Evolutionary conservation across 805 yeast genomes (phyloP), one percentile per base, ranked within the genome.

Genomic region (Kluyveromyces nonfermentans): DNA sequence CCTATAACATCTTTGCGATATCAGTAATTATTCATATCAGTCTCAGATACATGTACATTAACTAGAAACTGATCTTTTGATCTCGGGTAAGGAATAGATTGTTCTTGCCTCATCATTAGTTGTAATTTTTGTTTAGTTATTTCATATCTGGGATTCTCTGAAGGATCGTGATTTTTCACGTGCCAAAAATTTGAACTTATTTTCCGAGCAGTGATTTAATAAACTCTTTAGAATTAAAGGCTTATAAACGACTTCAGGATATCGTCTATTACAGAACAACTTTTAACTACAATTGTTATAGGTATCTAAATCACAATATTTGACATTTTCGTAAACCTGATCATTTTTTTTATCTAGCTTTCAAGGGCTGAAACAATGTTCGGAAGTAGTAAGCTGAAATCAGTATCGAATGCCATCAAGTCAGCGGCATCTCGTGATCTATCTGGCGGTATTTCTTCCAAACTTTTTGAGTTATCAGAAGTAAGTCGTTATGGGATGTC

Each of bases 401-500:
- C 52, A 30, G 62, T 60, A 1, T 51, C 64, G 1, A 63, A 63
- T 34, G 63, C 65, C 3, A 60, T 67, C 39, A 67, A 64, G 44
- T 59, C 54, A 0, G 64, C 52, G 2, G 57, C 59, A 0, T 49
- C 55, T n/a, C 41, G 50, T 15, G 64, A 57, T 41, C 50, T 54
- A 7, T 60, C 67, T 4, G 50, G 53, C 10, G 66, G 66, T 1
- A 30, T 47, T n/a, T 46, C 43, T 32, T 52, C 64, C 16, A 66
- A 60, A 45, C 43, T 63, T 8, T 65, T 67, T 37, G 58, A 56
- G 5, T 32, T 62, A 1, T 60, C 55, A 28, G 67, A 64, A 34
- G 59, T 65, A 7, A 52, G 54, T 34, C 55, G 59, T 48, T 80
- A 75, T 53, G 93, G 93, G 2, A 56, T 82, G 30, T 68, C 73